Base-by-base conservation (phyloP, 371 early-diverging fungal species). In the Nematocida minor region DNA sequence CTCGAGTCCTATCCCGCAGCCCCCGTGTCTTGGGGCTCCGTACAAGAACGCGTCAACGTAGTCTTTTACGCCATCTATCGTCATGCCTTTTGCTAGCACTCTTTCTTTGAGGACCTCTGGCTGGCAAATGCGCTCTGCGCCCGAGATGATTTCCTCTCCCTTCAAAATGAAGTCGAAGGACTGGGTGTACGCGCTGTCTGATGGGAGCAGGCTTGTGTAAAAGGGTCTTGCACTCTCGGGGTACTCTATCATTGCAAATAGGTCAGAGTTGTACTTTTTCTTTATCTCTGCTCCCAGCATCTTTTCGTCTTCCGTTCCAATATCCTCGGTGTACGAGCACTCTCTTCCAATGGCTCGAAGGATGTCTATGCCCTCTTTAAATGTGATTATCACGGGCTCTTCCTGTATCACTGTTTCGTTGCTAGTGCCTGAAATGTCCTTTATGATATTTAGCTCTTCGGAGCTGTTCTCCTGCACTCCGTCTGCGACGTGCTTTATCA, bases 101-200 rank as follows among this genome's bases (percentile, higher is more conserved):
- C 94, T 90, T 85, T 92, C 88, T 31, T 86, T 85, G 77, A 98
- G 88, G 66, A 90, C 87, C 11, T 86, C 90, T 36, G 94, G 86
- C 82, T 94, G 92, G 84, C 95, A 95, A 74, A 97, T 89, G 89
- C 99, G 94, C 87, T 97, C 97, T 31, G 98, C 98, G 64, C 99
- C 99, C 42, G 97, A 96, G 80, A 95, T 87, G 83, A 98, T 94
- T 86, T 98, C 99, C 85, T 98, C 96, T 67, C 97, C 97, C 69
- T 97, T 90, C 86, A 97, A 90, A 87, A 99, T 98, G 87, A 99
- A 95, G 88, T 99, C 99, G 86, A 95, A 97, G 27, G 96, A 95
- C 90, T 95, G 94, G 80, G 95, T 92, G 87, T 93, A 94, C 66
- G 60, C 53, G 4, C 46, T 48, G 86, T 95, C 93, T 38, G 94